Conservation (phyloP, 108 stramenopile species). For the Epipyxis sp. region DNA sequence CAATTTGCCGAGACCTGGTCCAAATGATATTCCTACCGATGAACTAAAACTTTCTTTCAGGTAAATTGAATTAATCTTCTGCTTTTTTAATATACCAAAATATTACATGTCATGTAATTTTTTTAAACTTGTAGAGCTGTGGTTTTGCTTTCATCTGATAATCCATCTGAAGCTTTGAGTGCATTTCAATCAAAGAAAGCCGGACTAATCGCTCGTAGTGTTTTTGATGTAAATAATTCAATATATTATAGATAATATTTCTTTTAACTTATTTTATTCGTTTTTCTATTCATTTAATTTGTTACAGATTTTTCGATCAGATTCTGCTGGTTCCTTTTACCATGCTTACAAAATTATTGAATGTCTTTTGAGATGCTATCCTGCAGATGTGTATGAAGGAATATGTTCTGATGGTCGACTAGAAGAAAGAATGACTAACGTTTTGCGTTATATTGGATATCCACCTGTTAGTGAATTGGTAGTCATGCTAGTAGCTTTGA, state of each 20-base stretch:
- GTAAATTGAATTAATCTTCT: neutral
- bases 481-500: constrained; percentile 29
- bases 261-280: neutral
- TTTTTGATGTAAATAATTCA: constrained; percentile 21
- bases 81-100: neutral
- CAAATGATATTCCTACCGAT: neutral
- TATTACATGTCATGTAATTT: neutral
- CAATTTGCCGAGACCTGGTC: neutral
- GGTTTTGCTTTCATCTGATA: constrained; percentile 17
- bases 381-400: constrained; percentile 19
- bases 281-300: neutral
- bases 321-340: constrained; percentile 33
- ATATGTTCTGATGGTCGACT: constrained; percentile 13
- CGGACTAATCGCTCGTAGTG: neutral
- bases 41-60: constrained; percentile 2
- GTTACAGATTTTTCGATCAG: neutral
- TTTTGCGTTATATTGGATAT: constrained; percentile 23
- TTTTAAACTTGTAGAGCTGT: constrained; percentile 17
- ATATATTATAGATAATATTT: neutral
- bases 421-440: neutral
- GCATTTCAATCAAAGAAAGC: constrained; percentile 7
- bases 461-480: constrained; percentile 26
- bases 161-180: neutral
- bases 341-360: constrained; percentile 13
- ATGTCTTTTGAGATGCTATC: constrained; percentile 19